A percentile compares a stretch with the other conserved stretches of the same genome.
Conservation (phyloP, 495 filamentous ascomycete genomes). For the Trichocladium antarcticum region DNA sequence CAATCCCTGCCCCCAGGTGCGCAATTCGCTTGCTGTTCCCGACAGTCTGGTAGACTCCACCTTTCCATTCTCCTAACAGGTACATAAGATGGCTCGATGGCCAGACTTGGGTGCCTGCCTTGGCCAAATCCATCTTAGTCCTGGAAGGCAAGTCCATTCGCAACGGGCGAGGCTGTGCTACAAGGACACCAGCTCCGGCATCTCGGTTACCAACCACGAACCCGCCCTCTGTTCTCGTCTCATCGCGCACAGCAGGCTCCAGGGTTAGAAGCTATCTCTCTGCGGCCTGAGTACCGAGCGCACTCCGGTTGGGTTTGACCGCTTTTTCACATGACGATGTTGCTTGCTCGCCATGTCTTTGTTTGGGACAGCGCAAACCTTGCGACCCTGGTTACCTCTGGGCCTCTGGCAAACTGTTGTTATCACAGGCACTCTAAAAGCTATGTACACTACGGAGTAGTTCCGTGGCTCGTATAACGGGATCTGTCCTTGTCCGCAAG, state of each 20-base stretch:
- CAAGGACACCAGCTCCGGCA: too few species aligned
- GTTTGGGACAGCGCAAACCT: too few species aligned
- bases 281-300: too few species aligned
- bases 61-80: not conserved
- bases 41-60: conserved; percentile 6
- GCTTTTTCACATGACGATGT: not conserved
- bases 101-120: not conserved
- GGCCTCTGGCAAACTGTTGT: too few species aligned
- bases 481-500: too few species aligned
- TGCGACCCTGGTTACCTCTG: too few species aligned
- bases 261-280: not conserved
- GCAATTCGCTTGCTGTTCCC: not conserved
- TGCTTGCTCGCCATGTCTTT: too few species aligned
- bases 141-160: not conserved
- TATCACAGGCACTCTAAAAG: too few species aligned
- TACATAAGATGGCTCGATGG: not conserved
- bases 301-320: not conserved
- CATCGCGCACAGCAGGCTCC: not conserved
- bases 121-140: not conserved
- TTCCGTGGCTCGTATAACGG: too few species aligned
- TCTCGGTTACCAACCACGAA: too few species aligned
- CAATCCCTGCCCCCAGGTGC: not conserved
- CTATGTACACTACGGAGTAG: too few species aligned
- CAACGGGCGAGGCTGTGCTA: too few species aligned
- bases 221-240: not conserved